Evolutionary conservation across 176 grass and related monocot species (phyloP).

Genomic region (Bonia amplexicaulis): DNA sequence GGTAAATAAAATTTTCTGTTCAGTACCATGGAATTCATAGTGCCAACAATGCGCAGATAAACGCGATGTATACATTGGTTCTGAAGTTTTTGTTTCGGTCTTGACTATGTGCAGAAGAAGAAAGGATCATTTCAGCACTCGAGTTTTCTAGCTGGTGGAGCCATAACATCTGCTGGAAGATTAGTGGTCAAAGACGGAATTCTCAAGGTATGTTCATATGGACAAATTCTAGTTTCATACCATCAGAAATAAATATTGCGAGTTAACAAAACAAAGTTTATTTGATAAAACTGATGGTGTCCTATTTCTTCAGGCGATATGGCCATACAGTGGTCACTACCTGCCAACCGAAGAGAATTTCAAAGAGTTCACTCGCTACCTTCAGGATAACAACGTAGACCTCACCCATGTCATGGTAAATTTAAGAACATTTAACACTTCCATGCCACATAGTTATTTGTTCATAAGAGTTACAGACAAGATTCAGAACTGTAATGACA

Average conservation of each 20-base stretch:
- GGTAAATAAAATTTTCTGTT: constrained; percentile 47
- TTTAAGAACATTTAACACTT: not conserved
- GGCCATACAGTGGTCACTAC: constrained; percentile 95
- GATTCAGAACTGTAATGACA: not conserved
- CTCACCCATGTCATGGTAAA: constrained; percentile 64
- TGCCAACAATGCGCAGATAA: not conserved
- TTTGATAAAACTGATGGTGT: constrained; percentile 3
- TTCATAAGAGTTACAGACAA: not conserved
- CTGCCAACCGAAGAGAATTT: constrained; percentile 83
- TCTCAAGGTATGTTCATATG: constrained; percentile 45
- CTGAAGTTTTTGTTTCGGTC: not conserved
- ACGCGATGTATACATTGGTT: not conserved
- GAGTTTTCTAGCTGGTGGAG: constrained; percentile 77
- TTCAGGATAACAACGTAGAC: constrained; percentile 52
- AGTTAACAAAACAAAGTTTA: not conserved
- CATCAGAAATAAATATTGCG: not conserved
- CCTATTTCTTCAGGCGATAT: constrained; percentile 61
- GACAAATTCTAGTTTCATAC: not conserved
- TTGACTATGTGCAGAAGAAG: constrained; percentile 65
- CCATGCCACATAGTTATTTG: not conserved
- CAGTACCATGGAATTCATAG: not conserved
- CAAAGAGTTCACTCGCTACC: constrained; percentile 65
- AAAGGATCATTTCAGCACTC: constrained; percentile 95
- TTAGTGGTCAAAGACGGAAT: constrained; percentile 81
- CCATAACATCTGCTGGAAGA: constrained; percentile 79